Evolutionary conservation across 768 basidiomycete genomes (phyloP).

Genomic region (Hortiboletus campestris): DNA sequence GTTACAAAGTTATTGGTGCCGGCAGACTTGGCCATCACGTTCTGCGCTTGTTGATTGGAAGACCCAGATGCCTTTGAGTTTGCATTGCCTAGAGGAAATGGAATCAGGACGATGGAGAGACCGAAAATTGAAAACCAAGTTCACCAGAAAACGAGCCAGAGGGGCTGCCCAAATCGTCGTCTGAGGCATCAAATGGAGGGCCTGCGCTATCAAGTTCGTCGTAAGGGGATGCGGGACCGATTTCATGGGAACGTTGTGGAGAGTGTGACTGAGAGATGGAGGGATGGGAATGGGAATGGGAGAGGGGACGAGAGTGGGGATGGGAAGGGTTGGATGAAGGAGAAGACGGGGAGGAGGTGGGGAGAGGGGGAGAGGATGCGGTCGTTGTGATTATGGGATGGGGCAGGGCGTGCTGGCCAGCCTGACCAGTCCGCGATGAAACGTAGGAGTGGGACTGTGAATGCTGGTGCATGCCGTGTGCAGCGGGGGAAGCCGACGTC

Average conservation of each 20-base stretch:
- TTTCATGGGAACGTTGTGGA: slow-evolving; percentile 10
- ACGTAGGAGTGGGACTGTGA: slow-evolving; percentile 28
- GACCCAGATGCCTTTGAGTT: slow-evolving; percentile 17
- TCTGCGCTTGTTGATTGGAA: slow-evolving; percentile 41
- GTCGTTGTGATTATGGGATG: slow-evolving; percentile 35
- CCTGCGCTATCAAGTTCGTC: slow-evolving; percentile 60
- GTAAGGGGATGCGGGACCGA: slow-evolving; percentile 37
- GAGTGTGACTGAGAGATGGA: slow-evolving; percentile 21
- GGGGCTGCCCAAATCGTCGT: slow-evolving; percentile 24
- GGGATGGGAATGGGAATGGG: slow-evolving; percentile 21
- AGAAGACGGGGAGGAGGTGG: slow-evolving; percentile 24
- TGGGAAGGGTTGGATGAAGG: slow-evolving; percentile 25
- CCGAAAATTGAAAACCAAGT: slow-evolving; percentile 1
- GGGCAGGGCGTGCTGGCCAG: slow-evolving; percentile 10
- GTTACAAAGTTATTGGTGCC: slow-evolving; percentile 80
- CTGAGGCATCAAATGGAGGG: slow-evolving; percentile 23
- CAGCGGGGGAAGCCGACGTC: background rate
- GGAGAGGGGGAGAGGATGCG: slow-evolving; percentile 28
- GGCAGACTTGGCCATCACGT: slow-evolving; percentile 63
- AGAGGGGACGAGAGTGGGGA: slow-evolving; percentile 15
- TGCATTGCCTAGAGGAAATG: background rate
- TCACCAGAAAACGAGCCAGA: slow-evolving; percentile 15
- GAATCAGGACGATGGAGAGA: background rate
- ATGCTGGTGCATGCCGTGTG: slow-evolving; percentile 25
- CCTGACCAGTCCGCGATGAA: slow-evolving; percentile 10